Conservation (phyloP, 768 basidiomycete genomes). For the Sporobolomyces roseus region DNA sequence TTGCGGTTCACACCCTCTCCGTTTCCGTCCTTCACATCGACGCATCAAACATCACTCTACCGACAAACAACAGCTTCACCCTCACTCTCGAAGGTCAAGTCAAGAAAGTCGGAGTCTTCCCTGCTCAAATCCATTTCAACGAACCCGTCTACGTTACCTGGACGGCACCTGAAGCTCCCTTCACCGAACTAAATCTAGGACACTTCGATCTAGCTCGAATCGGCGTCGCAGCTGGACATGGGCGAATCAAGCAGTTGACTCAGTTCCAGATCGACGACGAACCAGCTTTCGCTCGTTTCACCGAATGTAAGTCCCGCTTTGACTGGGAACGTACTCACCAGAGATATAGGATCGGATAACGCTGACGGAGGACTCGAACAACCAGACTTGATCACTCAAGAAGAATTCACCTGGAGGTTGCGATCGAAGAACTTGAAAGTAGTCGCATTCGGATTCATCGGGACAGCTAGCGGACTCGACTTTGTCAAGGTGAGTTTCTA, state of each 20-base stretch:
- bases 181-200: slow-evolving; percentile 57
- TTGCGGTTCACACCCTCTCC: slow-evolving; percentile 26
- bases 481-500: slow-evolving; percentile 57
- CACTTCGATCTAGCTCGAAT: slow-evolving; percentile 56
- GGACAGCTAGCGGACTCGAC: slow-evolving; percentile 59
- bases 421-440: slow-evolving; percentile 59
- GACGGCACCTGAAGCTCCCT: slow-evolving; percentile 53
- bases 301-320: slow-evolving; percentile 47
- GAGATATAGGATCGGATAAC: too few species aligned
- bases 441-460: slow-evolving; percentile 60
- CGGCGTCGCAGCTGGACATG: slow-evolving; percentile 53
- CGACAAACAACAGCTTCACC: slow-evolving; percentile 30
- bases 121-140: slow-evolving; percentile 62
- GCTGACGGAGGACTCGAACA: too few species aligned
- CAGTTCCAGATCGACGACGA: slow-evolving; percentile 60
- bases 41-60: slow-evolving; percentile 31
- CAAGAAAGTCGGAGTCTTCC: slow-evolving; percentile 63
- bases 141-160: slow-evolving; percentile 59
- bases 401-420: slow-evolving; percentile 66
- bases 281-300: slow-evolving; percentile 61
- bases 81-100: slow-evolving; percentile 49
- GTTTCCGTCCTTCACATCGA: slow-evolving; percentile 31
- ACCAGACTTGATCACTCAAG: slow-evolving; percentile 60
- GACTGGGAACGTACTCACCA: too few species aligned
- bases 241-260: slow-evolving; percentile 58